Evolutionary conservation across 2,329 filamentous ascomycete genomes (phyloP), one percentile per base, ranked within the genome.

Genomic region (Ascocoryne sarcoides): DNA sequence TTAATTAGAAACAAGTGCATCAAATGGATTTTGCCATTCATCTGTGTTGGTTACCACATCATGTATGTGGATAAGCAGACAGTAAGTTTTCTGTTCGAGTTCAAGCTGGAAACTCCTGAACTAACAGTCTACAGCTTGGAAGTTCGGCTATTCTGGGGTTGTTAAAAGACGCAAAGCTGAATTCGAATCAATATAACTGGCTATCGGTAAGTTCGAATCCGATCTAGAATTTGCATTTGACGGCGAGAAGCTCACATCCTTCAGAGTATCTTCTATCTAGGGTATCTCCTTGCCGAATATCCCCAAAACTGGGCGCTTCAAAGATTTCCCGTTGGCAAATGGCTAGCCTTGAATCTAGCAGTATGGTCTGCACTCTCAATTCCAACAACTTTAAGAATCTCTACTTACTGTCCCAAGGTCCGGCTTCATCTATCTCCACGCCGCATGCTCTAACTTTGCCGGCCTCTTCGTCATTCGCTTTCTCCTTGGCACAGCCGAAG

Each of bases 51-150:
- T 12, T 36, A 36, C n/a, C 33, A 36, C 21, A 20, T 36, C 17
- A 36, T 36, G 33, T 36, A 36, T 36, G 33, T 36, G 3, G 33
- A 36, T 20, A 36, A 36, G 33, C 33, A 36, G 14, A 36, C 33
- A 12, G 33, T 36, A 23, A 23, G 33, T 23, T 8, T 8, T 15
- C 5, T 23, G 33, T 10, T 20, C 10, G n/a, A n/a, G 5, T 20
- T 23, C 7, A n/a, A n/a, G n/a, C n/a, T 7, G 23, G 7, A 12
- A 26, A 26, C 12, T 26, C 7, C 12, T 26, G n/a, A n/a, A n/a
- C 33, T 36, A 16, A 23, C 14, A 36, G 9, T 14, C 3, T 26
- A 23, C 9, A 36, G 33, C 33, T 36, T 14, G 33, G 33, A 36
- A 36, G 33, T 14, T 36, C 33, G 15, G 18, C 33, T 4, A 36